Conservation (phyloP, 495 filamentous ascomycete species). For the Aspergillus affinis region DNA sequence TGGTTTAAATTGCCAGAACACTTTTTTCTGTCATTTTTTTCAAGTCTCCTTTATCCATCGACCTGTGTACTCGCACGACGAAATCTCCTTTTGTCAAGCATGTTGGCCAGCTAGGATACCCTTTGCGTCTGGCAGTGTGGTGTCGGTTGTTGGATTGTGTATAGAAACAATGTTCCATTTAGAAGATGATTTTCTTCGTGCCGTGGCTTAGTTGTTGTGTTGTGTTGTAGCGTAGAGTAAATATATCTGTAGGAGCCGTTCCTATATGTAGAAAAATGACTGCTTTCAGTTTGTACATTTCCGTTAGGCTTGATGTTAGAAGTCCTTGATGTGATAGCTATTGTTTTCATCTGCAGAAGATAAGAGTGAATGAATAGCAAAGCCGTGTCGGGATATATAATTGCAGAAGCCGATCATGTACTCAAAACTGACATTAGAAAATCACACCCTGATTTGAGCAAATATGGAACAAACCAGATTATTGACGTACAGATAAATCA, state of each 20-base stretch:
- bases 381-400: too few species aligned
- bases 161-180: conserved; percentile 48
- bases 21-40: conserved; percentile 22
- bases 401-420: too few species aligned
- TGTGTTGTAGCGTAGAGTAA: background rate
- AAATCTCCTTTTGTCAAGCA: conserved; percentile 36
- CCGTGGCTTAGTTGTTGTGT: background rate
- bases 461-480: too few species aligned
- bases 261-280: too few species aligned
- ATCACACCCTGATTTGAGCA: too few species aligned
- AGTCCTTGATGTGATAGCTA: too few species aligned
- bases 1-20: conserved; percentile 63
- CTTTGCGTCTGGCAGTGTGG: conserved; percentile 28
- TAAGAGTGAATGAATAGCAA: too few species aligned
- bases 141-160: conserved; percentile 40
- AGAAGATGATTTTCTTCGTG: conserved; percentile 23
- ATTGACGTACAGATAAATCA: too few species aligned
- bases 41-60: conserved; percentile 33
- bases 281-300: too few species aligned
- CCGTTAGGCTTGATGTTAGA: too few species aligned
- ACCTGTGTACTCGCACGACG: conserved; percentile 38
- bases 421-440: too few species aligned
- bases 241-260: background rate
- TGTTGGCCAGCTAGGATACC: conserved; percentile 28
- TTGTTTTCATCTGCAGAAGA: too few species aligned